Evolutionary conservation across 2,329 filamentous ascomycete genomes (phyloP).

Genomic region (Blumeriella jaapii): DNA sequence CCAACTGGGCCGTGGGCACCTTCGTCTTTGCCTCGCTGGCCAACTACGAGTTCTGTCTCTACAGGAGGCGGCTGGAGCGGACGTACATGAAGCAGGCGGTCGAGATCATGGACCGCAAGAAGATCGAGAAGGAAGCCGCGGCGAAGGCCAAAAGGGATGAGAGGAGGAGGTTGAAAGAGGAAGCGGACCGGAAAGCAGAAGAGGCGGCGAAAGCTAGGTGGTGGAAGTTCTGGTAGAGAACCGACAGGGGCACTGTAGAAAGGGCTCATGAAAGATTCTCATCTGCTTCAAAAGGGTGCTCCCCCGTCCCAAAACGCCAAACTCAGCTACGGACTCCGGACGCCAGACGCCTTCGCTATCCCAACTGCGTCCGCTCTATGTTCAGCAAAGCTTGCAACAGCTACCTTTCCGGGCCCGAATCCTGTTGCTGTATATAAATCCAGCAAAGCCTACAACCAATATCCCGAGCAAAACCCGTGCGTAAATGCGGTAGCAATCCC

Average conservation of each 20-base stretch:
- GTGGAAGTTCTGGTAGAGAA: conserved; percentile 28
- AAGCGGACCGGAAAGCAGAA: conserved; percentile 28
- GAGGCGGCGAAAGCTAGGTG: conserved; percentile 18
- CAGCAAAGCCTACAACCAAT: not conserved
- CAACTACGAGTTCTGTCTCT: conserved; percentile 78
- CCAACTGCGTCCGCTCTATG: too few relatives aligned
- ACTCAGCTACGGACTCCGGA: too few relatives aligned
- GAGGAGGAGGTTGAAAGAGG: conserved; percentile 33
- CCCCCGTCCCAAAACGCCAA: too few relatives aligned
- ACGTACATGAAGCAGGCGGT: conserved; percentile 77
- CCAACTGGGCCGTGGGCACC: conserved; percentile 76
- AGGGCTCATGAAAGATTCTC: too few relatives aligned
- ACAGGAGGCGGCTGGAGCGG: conserved; percentile 60
- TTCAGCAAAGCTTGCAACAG: too few relatives aligned
- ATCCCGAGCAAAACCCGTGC: not conserved
- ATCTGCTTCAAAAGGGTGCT: too few relatives aligned
- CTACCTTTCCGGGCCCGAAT: too few relatives aligned
- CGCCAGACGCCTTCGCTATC: too few relatives aligned
- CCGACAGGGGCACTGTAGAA: too few relatives aligned
- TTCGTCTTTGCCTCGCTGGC: conserved; percentile 60
- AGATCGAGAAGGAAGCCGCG: conserved; percentile 47
- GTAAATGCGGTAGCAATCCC: not conserved
- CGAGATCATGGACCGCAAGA: conserved; percentile 67
- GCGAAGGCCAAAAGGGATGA: conserved; percentile 31
- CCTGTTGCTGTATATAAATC: too few relatives aligned